phyloP scores from a whole-genome alignment of 2,329 filamentous ascomycete species.

The Aspergillus tubingensis region DNA sequence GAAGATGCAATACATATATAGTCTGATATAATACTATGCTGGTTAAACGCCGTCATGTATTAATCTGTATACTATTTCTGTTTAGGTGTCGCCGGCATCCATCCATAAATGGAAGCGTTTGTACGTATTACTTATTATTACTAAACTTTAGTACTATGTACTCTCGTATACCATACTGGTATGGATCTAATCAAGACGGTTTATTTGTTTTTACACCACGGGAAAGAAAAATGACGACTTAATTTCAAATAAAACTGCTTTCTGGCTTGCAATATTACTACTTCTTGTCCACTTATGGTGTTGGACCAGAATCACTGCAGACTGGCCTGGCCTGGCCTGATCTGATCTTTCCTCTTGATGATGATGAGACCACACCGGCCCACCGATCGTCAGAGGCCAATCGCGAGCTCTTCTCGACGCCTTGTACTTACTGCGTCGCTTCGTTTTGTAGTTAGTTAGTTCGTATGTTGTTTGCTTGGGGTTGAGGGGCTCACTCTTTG shows the following conservation, averaged over 20 bases:
- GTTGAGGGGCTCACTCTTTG: not conserved
- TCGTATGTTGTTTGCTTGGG: not conserved
- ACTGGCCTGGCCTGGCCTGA: not conserved
- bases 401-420: not conserved
- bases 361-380: not conserved
- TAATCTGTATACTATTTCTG: too few relatives aligned
- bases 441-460: not conserved
- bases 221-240: not conserved
- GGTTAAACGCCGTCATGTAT: not conserved
- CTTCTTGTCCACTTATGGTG: not conserved
- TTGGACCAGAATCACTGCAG: not conserved
- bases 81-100: not conserved
- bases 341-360: not conserved
- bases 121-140: not conserved
- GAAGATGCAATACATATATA: too few relatives aligned
- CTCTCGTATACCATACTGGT: slow-evolving; percentile 1
- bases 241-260: not conserved
- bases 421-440: not conserved
- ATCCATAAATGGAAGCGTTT: not conserved
- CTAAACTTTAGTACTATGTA: not conserved
- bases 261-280: not conserved
- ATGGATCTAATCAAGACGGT: slow-evolving; percentile 1
- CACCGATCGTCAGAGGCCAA: not conserved
- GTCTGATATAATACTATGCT: not conserved
- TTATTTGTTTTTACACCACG: not conserved